Evolutionary conservation across 2,329 filamentous ascomycete species (phyloP).

Genomic region (Alternaria arborescens): DNA sequence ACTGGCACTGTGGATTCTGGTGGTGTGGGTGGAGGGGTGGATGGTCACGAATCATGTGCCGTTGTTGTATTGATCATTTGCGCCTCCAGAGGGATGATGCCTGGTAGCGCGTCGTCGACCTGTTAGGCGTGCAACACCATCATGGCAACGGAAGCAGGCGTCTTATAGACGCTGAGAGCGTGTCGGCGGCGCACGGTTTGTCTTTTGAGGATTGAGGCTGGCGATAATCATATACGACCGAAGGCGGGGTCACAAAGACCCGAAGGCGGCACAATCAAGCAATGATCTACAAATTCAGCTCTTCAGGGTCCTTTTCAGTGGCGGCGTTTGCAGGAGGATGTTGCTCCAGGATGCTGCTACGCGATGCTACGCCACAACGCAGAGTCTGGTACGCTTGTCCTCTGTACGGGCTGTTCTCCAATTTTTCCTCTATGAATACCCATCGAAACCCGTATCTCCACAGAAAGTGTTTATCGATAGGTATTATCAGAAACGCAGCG

Average conservation of each 20-base stretch:
- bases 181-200: not conserved
- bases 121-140: conserved; percentile 1
- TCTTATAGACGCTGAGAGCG: not conserved
- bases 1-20: conserved; percentile 12
- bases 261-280: conserved; percentile 10
- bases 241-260: conserved; percentile 11
- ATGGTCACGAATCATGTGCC: conserved; percentile 13
- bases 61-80: not conserved
- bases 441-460: conserved; percentile 23
- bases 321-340: conserved; percentile 25
- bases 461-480: conserved; percentile 21
- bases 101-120: conserved; percentile 2
- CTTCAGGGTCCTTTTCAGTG: conserved; percentile 26
- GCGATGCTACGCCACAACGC: conserved; percentile 28
- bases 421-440: conserved; percentile 29
- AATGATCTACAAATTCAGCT: conserved; percentile 30
- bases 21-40: conserved; percentile 3
- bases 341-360: conserved; percentile 27
- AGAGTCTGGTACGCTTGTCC: conserved; percentile 10
- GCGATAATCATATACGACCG: not conserved
- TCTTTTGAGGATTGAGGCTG: not conserved
- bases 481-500: conserved; percentile 7
- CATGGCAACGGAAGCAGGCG: not conserved
- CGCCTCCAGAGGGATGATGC: conserved; percentile 5
- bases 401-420: conserved; percentile 16